A percentile compares a stretch with the other conserved stretches of the same genome.
These are phyloP conservation scores for Vaccinium corymbosum DNA, from an alignment of 148 eudicot species.

Conservation along the genomic window DNA sequence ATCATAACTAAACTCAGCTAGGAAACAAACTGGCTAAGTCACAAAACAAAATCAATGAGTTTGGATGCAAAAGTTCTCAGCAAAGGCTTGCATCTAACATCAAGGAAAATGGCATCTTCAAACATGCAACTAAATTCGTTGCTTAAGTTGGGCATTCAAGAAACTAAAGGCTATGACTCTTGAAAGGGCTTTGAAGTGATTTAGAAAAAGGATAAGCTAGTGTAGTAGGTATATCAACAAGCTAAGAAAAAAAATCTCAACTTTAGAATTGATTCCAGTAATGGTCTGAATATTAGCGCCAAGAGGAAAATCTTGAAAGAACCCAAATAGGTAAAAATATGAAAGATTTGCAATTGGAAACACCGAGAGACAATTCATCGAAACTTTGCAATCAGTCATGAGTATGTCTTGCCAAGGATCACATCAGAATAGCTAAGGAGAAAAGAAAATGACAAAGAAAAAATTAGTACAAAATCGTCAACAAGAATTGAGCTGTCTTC, in stretches of 20 bases:
- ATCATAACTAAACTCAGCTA: background rate
- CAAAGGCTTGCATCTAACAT: background rate
- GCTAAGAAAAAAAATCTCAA: background rate
- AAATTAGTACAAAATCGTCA: background rate
- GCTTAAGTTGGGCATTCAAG: background rate
- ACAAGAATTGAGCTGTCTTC: background rate
- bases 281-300: background rate
- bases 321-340: background rate
- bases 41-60: background rate
- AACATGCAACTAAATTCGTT: background rate
- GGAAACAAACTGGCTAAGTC: background rate
- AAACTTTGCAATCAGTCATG: background rate
- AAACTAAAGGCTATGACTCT: background rate
- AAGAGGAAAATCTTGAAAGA: background rate
- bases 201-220: background rate
- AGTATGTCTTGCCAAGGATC: background rate
- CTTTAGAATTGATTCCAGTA: background rate
- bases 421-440: background rate
- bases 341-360: background rate
- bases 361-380: background rate
- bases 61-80: background rate
- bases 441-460: background rate
- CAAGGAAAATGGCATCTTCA: background rate
- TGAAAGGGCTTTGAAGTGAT: background rate
- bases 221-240: background rate